phyloP scores from a whole-genome alignment of 208 protist genomes.

The Angomonas deanei region DNA sequence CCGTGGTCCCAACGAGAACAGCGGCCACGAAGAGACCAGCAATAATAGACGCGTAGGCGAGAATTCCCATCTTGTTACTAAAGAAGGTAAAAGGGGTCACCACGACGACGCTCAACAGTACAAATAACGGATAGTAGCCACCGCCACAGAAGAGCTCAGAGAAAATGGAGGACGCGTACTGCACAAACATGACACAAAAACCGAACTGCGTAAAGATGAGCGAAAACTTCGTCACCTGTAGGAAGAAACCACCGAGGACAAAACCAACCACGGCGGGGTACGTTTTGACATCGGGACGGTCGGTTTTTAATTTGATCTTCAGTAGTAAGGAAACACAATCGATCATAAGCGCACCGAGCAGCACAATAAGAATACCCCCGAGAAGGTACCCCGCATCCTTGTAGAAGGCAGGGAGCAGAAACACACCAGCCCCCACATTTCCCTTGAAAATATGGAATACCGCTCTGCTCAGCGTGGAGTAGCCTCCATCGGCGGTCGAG shows the following conservation, averaged over 20 bases:
- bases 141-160: slow-evolving; percentile 25
- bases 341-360: slow-evolving; percentile 67
- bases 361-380: slow-evolving; percentile 24
- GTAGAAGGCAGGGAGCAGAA: slow-evolving; percentile 77
- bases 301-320: slow-evolving; percentile 46
- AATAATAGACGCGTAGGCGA: slow-evolving; percentile 59
- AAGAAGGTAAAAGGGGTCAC: slow-evolving; percentile 76
- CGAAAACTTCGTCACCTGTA: slow-evolving; percentile 55
- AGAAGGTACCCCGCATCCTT: slow-evolving; percentile 60
- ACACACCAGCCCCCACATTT: slow-evolving; percentile 80
- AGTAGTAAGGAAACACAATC: slow-evolving; percentile 67
- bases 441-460: slow-evolving; percentile 87
- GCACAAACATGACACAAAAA: slow-evolving; percentile 79
- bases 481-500: neutral
- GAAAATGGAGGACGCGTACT: slow-evolving; percentile 77
- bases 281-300: slow-evolving; percentile 47
- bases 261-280: slow-evolving; percentile 72
- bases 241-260: slow-evolving; percentile 48
- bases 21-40: slow-evolving; percentile 48
- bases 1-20: slow-evolving; percentile 49
- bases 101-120: slow-evolving; percentile 33
- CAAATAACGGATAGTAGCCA: slow-evolving; percentile 37
- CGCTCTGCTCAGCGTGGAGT: slow-evolving; percentile 46
- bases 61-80: slow-evolving; percentile 42
- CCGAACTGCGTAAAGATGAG: slow-evolving; percentile 85